Evolutionary conservation across 495 filamentous ascomycete genomes (phyloP).

Genomic region (Aspergillus indologenus): DNA sequence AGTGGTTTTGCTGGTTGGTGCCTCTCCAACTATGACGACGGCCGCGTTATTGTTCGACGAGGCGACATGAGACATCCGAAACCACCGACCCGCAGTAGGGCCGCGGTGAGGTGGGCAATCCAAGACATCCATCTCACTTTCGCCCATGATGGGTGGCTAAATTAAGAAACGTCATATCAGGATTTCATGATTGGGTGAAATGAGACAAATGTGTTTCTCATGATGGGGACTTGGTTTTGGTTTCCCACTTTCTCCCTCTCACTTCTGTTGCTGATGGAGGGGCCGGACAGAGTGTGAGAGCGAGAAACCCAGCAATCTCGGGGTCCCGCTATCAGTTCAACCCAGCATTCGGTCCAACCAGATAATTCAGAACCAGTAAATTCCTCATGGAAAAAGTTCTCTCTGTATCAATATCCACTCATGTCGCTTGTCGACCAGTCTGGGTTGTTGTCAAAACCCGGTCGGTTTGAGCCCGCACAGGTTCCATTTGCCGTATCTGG

Average conservation of each 20-base stretch:
- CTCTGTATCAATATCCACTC: background rate
- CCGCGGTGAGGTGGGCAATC: background rate
- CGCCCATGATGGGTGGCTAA: background rate
- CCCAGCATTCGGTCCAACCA: background rate
- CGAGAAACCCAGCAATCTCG: background rate
- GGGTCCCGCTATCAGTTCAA: background rate
- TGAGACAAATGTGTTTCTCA: background rate
- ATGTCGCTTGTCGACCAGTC: background rate
- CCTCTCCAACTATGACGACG: background rate
- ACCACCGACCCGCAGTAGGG: conserved; percentile 1
- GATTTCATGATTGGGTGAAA: background rate
- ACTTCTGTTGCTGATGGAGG: background rate
- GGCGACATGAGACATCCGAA: conserved; percentile 5
- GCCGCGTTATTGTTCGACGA: background rate
- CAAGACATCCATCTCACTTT: background rate
- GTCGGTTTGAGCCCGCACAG: background rate
- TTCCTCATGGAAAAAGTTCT: background rate
- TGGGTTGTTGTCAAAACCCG: background rate
- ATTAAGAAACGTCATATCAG: conserved; percentile 6
- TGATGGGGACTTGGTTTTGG: background rate
- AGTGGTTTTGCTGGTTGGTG: background rate
- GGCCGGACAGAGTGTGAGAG: too few species aligned
- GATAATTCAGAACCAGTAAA: background rate
- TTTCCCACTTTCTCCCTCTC: too few species aligned
- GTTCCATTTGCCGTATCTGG: background rate